Evolutionary conservation across 768 basidiomycete species (phyloP).

Genomic region (Paxillus involutus): DNA sequence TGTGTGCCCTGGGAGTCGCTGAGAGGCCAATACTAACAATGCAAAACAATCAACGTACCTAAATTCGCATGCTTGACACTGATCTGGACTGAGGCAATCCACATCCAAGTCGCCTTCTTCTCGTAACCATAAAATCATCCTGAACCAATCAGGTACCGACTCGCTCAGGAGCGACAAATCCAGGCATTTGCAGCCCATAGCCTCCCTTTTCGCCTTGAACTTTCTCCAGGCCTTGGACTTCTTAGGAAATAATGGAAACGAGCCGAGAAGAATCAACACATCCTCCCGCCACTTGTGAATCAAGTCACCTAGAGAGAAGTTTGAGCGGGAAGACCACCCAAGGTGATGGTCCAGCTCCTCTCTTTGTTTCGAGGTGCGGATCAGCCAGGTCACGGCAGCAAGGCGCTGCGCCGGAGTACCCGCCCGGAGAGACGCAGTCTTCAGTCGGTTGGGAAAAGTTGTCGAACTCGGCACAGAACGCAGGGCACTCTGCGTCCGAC

Average conservation of each 20-base stretch:
- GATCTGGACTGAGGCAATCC: too few species aligned
- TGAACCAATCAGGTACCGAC: too few species aligned
- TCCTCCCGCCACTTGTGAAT: not conserved
- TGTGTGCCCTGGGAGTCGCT: not conserved
- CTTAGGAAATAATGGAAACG: too few species aligned
- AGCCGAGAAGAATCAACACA: not conserved
- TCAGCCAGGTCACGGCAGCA: not conserved
- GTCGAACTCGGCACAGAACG: not conserved
- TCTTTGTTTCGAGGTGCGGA: not conserved
- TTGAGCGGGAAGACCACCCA: not conserved
- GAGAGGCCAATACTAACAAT: not conserved
- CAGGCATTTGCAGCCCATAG: too few species aligned
- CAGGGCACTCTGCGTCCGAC: not conserved
- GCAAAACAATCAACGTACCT: not conserved
- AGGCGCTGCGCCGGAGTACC: too few species aligned
- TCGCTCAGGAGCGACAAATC: too few species aligned
- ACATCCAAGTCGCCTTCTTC: too few species aligned
- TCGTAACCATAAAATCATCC: too few species aligned
- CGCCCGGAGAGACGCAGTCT: not conserved
- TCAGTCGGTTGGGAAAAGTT: not conserved
- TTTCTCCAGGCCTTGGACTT: too few species aligned
- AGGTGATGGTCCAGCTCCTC: not conserved
- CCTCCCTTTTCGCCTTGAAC: too few species aligned
- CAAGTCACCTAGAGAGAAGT: not conserved
- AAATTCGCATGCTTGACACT: not conserved